Conservation (phyloP, 1,284 basidiomycete species). For the Boletus albobrunnescens region DNA sequence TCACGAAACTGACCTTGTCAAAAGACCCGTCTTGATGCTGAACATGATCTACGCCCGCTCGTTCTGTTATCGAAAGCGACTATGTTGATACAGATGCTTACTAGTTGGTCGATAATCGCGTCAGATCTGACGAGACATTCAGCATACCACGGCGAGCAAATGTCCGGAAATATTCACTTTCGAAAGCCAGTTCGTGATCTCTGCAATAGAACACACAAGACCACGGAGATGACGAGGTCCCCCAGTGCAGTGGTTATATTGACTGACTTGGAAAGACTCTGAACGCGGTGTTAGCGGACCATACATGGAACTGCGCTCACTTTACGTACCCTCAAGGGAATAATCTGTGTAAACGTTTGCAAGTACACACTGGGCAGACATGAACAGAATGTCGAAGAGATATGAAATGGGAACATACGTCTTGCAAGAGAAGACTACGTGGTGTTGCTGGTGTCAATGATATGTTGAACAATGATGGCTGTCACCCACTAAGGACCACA, state of each 20-base stretch:
- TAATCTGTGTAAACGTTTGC: constrained; percentile 41
- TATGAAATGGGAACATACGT: constrained; percentile 36
- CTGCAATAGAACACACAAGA: constrained; percentile 50
- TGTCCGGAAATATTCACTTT: constrained; percentile 33
- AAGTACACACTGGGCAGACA: constrained; percentile 27
- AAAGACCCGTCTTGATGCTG: constrained; percentile 47
- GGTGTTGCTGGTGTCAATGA: too few relatives aligned
- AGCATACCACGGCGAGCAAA: background rate
- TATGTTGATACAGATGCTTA: constrained; percentile 13
- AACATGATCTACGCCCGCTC: constrained; percentile 42
- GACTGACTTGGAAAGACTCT: constrained; percentile 49
- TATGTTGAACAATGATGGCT: too few relatives aligned
- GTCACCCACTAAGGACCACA: constrained; percentile 23
- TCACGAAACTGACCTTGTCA: constrained; percentile 28
- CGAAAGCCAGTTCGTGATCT: constrained; percentile 55
- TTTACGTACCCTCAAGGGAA: constrained; percentile 25
- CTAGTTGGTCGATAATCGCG: constrained; percentile 46
- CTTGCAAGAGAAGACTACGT: constrained; percentile 37
- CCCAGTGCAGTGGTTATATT: constrained; percentile 58
- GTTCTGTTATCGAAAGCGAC: background rate
- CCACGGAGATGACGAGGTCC: constrained; percentile 54
- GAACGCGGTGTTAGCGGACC: background rate
- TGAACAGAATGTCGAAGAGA: background rate
- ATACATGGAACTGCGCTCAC: background rate
- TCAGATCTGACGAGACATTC: constrained; percentile 37